phyloP scores from a whole-genome alignment of 1,284 basidiomycete genomes.

The Leccinum pachyderme region DNA sequence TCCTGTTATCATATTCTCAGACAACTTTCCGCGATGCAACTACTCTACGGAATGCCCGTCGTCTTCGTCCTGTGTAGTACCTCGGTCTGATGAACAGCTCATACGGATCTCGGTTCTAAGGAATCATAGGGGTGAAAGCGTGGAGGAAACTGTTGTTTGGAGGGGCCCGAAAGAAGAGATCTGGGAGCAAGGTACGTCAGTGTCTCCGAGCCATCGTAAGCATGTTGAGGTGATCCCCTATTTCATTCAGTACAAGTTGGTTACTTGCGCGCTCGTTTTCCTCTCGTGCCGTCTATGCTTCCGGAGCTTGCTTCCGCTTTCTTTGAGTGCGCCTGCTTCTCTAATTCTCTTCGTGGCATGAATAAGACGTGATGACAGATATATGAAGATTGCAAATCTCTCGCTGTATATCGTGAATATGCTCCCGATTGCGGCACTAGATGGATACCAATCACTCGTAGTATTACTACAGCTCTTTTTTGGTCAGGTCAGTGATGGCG shows the following conservation, averaged over 20 bases:
- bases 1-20: constrained; percentile 49
- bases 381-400: constrained; percentile 57
- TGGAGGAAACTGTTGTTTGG: constrained; percentile 54
- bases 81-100: constrained; percentile 45
- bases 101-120: constrained; percentile 44
- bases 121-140: background rate
- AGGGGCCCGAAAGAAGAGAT: constrained; percentile 66
- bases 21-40: constrained; percentile 35
- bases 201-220: background rate
- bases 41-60: constrained; percentile 37
- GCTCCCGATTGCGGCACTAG: constrained; percentile 61
- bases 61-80: constrained; percentile 44
- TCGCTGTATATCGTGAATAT: constrained; percentile 75
- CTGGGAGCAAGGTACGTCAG: constrained; percentile 61
- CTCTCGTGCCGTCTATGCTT: constrained; percentile 46
- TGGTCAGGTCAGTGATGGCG: background rate
- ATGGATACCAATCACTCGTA: constrained; percentile 54
- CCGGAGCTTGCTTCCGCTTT: constrained; percentile 39
- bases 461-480: constrained; percentile 38
- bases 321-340: constrained; percentile 44
- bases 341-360: background rate
- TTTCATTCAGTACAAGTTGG: constrained; percentile 53
- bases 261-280: constrained; percentile 43
- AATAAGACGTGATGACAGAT: constrained; percentile 40
- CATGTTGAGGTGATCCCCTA: background rate